These are phyloP conservation scores for Cryptosporidium meleagridis DNA, from an alignment of 169 alveolate genomes.

Conservation along the genomic window DNA sequence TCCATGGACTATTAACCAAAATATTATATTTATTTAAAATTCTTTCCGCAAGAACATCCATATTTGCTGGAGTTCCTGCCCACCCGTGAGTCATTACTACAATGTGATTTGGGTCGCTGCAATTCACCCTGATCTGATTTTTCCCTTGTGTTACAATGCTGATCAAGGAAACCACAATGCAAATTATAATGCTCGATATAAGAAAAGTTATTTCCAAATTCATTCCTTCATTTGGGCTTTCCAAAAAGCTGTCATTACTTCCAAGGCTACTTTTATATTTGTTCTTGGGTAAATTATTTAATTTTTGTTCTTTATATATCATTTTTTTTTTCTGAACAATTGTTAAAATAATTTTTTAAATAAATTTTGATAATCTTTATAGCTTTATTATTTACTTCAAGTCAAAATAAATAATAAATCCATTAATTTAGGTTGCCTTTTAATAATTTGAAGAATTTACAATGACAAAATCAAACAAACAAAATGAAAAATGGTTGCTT, in stretches of 20 bases:
- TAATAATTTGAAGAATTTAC: slow-evolving; percentile 1
- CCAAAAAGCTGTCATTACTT: not conserved
- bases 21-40: slow-evolving; percentile 7
- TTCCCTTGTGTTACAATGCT: slow-evolving; percentile 43
- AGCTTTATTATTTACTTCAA: not conserved
- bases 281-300: not conserved
- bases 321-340: not conserved
- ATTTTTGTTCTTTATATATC: not conserved
- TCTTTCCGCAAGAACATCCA: slow-evolving; percentile 73
- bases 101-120: slow-evolving; percentile 48
- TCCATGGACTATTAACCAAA: not conserved
- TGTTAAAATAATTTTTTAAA: not conserved
- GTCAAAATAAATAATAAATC: not conserved
- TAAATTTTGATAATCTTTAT: not conserved
- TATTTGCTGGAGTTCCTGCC: slow-evolving; percentile 75
- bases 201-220: slow-evolving; percentile 33
- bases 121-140: slow-evolving; percentile 30
- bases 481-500: slow-evolving; percentile 17
- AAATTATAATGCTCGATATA: slow-evolving; percentile 21
- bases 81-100: slow-evolving; percentile 74
- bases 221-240: not conserved
- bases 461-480: slow-evolving; percentile 15
- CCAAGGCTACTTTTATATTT: not conserved
- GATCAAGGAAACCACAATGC: slow-evolving; percentile 40
- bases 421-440: not conserved